These are phyloP conservation scores for Salix suchowensis DNA, from an alignment of 345 rosid species.

Conservation along the genomic window DNA sequence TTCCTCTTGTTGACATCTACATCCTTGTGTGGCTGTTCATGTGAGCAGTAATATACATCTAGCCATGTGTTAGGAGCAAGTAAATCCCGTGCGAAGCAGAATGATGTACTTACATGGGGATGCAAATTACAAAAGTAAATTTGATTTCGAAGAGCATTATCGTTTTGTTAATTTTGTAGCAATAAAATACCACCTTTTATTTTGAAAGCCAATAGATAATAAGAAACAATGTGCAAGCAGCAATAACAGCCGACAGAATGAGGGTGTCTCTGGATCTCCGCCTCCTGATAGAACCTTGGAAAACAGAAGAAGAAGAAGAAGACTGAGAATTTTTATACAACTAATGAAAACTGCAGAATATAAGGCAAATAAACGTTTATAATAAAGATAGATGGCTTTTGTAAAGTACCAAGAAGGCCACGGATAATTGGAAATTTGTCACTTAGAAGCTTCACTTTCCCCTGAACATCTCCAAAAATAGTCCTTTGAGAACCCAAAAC, in stretches of 20 bases:
- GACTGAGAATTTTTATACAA: constrained; percentile 7
- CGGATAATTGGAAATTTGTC: constrained; percentile 87
- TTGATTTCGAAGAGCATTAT: constrained; percentile 21
- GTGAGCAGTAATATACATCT: not conserved
- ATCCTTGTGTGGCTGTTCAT: not conserved
- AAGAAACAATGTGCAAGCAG: constrained; percentile 88
- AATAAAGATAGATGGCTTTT: constrained; percentile 3
- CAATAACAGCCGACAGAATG: constrained; percentile 85
- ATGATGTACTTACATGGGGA: not conserved
- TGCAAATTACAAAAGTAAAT: constrained; percentile 34
- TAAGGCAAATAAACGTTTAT: not conserved
- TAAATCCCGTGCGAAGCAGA: not conserved
- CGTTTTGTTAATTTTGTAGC: constrained; percentile 9
- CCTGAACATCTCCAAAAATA: constrained; percentile 87
- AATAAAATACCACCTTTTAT: constrained; percentile 23
- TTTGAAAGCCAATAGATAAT: constrained; percentile 93
- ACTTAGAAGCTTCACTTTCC: constrained; percentile 79
- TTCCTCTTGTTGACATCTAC: not conserved
- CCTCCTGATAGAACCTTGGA: constrained; percentile 77
- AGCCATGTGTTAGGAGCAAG: not conserved
- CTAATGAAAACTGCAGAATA: not conserved
- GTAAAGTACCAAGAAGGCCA: constrained; percentile 70
- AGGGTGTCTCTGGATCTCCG: constrained; percentile 79
- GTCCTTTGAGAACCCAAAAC: constrained; percentile 84
- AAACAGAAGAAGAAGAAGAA: constrained; percentile 3